Percentiles rank a stretch among this genome's conserved stretches.
phyloP scores from a whole-genome alignment of 768 basidiomycete genomes.

The Pleurotus tuoliensis region DNA sequence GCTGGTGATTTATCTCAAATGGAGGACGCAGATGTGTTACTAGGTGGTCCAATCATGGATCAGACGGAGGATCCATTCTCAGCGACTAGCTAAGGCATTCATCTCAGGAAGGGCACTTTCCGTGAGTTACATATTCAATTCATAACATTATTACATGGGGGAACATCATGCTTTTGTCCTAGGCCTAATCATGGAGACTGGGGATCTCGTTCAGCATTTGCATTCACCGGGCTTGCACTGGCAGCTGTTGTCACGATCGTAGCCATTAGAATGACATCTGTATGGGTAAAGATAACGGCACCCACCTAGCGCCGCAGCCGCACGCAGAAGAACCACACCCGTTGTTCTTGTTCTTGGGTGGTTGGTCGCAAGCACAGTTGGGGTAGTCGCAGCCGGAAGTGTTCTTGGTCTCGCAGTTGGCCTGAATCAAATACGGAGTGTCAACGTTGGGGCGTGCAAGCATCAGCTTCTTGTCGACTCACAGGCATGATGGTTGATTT shows the following conservation, averaged over 20 bases:
- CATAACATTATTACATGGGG: not conserved
- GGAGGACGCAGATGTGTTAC: constrained; percentile 44
- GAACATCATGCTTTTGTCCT: not conserved
- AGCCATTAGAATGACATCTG: no score
- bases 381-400: constrained; percentile 26
- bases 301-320: constrained; percentile 15
- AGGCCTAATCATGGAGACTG: not conserved
- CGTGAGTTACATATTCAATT: not conserved
- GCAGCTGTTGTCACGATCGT: constrained; percentile 19
- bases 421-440: not conserved
- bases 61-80: constrained; percentile 58
- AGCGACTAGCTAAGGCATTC: not conserved
- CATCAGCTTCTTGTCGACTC: not conserved
- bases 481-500: not conserved
- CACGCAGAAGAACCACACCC: constrained; percentile 16
- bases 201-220: constrained; percentile 22
- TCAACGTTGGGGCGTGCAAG: not conserved
- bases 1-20: constrained; percentile 55
- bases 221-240: constrained; percentile 29
- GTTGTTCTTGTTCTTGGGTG: constrained; percentile 29
- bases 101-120: not conserved
- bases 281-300: constrained; percentile 3
- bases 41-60: constrained; percentile 62
- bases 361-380: constrained; percentile 27
- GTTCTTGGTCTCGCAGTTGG: constrained; percentile 16